phyloP scores from a whole-genome alignment of 768 basidiomycete genomes.

The Tylopilus felleus region DNA sequence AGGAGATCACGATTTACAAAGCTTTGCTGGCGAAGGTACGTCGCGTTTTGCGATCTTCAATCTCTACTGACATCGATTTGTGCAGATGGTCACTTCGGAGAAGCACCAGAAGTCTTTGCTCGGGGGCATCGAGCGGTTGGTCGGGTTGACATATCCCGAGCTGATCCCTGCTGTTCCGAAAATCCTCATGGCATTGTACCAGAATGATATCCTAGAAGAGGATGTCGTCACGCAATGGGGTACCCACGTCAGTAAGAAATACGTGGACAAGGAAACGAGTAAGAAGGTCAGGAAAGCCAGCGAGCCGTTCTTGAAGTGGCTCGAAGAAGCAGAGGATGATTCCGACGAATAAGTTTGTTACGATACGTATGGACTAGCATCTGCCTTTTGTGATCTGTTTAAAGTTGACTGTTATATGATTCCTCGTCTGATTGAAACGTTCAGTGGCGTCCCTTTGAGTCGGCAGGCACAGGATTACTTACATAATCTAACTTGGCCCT shows the following conservation, averaged over 20 bases:
- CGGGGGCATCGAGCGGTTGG: constrained; percentile 87
- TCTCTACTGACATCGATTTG: constrained; percentile 6
- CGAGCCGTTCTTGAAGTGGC: constrained; percentile 96
- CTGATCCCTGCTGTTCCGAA: constrained; percentile 75
- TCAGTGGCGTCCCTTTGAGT: no score
- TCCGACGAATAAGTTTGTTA: constrained; percentile 25
- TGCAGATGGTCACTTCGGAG: constrained; percentile 83
- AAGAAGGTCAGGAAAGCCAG: constrained; percentile 96
- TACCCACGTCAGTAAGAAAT: constrained; percentile 95
- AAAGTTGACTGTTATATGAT: constrained; percentile 1
- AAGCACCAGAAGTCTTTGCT: constrained; percentile 94
- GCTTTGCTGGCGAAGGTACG: constrained; percentile 70
- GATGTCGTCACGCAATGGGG: constrained; percentile 90
- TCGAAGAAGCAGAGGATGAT: constrained; percentile 84
- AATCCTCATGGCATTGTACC: constrained; percentile 92
- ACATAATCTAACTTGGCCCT: no score
- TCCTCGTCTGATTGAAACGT: no score
- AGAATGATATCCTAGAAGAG: constrained; percentile 89
- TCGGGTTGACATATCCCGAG: constrained; percentile 72
- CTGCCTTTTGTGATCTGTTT: constrained; percentile 14
- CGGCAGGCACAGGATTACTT: no score
- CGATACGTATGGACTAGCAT: background rate
- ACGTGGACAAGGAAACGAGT: constrained; percentile 89
- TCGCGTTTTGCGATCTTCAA: background rate
- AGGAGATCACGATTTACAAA: constrained; percentile 62